Evolutionary conservation across 2,329 filamentous ascomycete genomes (phyloP).

Genomic region (Cadophora luteo-olivacea): DNA sequence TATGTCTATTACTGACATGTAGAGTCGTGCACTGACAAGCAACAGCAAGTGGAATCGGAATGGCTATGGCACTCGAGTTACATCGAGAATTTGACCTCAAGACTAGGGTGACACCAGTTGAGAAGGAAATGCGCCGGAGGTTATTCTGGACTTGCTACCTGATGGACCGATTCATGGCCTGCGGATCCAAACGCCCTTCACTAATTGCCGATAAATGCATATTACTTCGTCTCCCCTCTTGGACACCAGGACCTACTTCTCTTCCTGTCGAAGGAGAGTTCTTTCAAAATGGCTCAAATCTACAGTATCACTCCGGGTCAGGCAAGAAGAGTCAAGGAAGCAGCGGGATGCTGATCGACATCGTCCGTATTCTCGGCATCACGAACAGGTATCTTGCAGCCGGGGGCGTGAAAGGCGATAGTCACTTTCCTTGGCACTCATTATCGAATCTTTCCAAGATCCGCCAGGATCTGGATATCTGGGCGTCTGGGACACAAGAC

Average conservation of each 20-base stretch:
- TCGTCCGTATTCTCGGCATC: conserved; percentile 80
- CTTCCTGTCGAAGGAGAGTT: conserved; percentile 77
- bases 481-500: conserved; percentile 82
- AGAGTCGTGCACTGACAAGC: conserved; percentile 45
- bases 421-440: conserved; percentile 90
- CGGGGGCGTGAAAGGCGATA: conserved; percentile 86
- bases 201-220: conserved; percentile 80
- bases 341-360: conserved; percentile 83
- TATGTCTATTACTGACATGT: conserved; percentile 49
- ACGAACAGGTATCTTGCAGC: conserved; percentile 86
- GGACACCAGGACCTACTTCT: conserved; percentile 66
- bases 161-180: conserved; percentile 82
- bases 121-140: conserved; percentile 78
- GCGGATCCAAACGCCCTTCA: conserved; percentile 83
- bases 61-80: conserved; percentile 82
- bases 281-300: conserved; percentile 79
- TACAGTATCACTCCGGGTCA: conserved; percentile 73
- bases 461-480: conserved; percentile 81
- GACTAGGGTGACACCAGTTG: conserved; percentile 66
- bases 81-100: conserved; percentile 76
- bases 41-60: conserved; percentile 76
- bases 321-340: conserved; percentile 77
- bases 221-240: conserved; percentile 76
- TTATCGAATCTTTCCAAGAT: conserved; percentile 87
- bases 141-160: conserved; percentile 91